Conservation (phyloP, 257 asterid species). For the Euphrasia confusa region DNA sequence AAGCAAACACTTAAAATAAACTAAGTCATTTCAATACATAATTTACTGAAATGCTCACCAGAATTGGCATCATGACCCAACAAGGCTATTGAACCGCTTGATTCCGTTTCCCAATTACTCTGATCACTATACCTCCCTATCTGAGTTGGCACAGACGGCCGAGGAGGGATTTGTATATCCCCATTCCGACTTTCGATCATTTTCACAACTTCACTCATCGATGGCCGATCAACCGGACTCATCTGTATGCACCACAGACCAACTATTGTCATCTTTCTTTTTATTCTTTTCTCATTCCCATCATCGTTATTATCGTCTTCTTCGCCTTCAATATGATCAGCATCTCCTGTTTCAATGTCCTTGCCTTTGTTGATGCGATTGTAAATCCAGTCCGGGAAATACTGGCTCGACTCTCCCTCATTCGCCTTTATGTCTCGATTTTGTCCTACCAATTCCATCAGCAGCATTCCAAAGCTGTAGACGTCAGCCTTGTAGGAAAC, state of each 20-base stretch:
- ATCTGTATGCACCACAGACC: slow-evolving; percentile 30
- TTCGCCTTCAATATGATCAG: background rate
- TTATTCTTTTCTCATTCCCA: background rate
- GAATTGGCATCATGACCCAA: background rate
- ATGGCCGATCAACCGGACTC: slow-evolving; percentile 27
- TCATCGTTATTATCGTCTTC: background rate
- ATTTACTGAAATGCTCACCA: background rate
- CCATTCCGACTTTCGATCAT: slow-evolving; percentile 18
- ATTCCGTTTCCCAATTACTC: slow-evolving; percentile 1
- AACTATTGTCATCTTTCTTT: slow-evolving; percentile 22
- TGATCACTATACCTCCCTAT: background rate
- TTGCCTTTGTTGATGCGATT: background rate
- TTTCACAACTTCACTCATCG: slow-evolving; percentile 24
- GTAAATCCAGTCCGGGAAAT: background rate
- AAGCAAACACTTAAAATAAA: too few relatives aligned
- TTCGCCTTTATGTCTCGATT: background rate
- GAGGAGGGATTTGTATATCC: slow-evolving; percentile 15
- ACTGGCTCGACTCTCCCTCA: background rate
- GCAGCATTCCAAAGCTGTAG: slow-evolving; percentile 10
- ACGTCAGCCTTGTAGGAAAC: background rate
- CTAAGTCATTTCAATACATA: background rate
- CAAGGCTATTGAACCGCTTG: slow-evolving; percentile 22
- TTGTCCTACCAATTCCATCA: slow-evolving; percentile 8
- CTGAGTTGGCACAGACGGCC: background rate
- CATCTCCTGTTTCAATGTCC: slow-evolving; percentile 11